A percentile compares a stretch with the other conserved stretches of the same genome.
These are phyloP conservation scores for Ceratopteris richardii DNA, from an alignment of 75 land plant genomes.

Conservation along the genomic window DNA sequence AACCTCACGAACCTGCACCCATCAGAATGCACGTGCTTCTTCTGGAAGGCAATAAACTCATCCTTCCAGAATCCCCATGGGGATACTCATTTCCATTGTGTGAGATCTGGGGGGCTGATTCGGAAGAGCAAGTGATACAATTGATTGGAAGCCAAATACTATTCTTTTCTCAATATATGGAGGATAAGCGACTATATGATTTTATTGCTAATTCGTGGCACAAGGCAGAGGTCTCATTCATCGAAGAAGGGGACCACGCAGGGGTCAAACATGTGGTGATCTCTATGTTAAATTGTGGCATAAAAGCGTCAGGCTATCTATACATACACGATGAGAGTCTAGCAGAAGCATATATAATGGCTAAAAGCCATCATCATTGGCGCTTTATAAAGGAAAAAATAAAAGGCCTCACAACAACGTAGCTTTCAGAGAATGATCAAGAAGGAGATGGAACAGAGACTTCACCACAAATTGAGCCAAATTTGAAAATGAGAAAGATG, in stretches of 20 bases:
- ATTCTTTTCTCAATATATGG: background rate
- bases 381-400: background rate
- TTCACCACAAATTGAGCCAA: background rate
- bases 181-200: background rate
- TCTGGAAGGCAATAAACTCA: no score
- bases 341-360: background rate
- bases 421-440: background rate
- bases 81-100: background rate
- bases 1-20: no score
- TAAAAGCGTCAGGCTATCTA: background rate
- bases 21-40: no score
- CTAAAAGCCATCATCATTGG: background rate
- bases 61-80: background rate
- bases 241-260: background rate
- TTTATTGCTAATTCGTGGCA: background rate
- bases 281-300: background rate
- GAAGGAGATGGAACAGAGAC: background rate
- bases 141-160: background rate
- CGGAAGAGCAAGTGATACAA: background rate
- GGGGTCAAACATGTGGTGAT: background rate
- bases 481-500: background rate
- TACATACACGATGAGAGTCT: background rate
- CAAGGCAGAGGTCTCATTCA: background rate
- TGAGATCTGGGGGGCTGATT: background rate
- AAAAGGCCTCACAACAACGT: background rate